Evolutionary conservation across 768 basidiomycete genomes (phyloP).

Genomic region (Tricholoma matsutake): DNA sequence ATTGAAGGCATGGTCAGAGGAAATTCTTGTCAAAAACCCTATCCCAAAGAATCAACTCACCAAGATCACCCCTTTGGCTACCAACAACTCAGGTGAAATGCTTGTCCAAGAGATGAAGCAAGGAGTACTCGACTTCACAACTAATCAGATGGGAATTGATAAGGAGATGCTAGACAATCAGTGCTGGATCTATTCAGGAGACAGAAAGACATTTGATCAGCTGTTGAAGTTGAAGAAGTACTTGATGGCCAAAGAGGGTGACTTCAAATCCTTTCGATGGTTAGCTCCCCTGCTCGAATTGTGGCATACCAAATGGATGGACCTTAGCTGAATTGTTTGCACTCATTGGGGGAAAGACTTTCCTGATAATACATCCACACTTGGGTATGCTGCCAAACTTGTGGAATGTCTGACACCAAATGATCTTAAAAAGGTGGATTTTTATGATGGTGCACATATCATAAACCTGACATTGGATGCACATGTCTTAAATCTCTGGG

Average conservation of each 20-base stretch:
- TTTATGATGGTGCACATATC: conserved; percentile 18
- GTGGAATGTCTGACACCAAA: conserved; percentile 17
- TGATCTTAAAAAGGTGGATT: conserved; percentile 25
- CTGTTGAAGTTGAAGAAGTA: conserved; percentile 11
- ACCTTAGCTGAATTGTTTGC: conserved; percentile 19
- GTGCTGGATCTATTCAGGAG: conserved; percentile 12
- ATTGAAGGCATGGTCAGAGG: conserved; percentile 6
- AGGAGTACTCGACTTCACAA: conserved; percentile 16
- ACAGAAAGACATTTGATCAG: conserved; percentile 19
- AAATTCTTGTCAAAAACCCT: conserved; percentile 6
- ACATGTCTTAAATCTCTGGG: conserved; percentile 21
- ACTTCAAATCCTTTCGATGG: conserved; percentile 20
- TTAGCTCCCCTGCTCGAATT: conserved; percentile 24
- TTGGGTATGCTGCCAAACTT: conserved; percentile 15
- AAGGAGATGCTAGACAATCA: conserved; percentile 9
- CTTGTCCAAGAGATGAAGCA: conserved; percentile 15
- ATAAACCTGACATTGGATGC: conserved; percentile 18
- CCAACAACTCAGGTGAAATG: conserved; percentile 18
- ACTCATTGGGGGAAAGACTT: conserved; percentile 18
- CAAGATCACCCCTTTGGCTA: conserved; percentile 15
- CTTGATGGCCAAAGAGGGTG: conserved; percentile 5
- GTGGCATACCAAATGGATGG: conserved; percentile 34
- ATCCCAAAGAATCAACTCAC: conserved; percentile 7
- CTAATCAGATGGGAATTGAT: conserved; percentile 14
- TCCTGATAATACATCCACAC: conserved; percentile 14